Base-by-base conservation (phyloP, 2,329 filamentous ascomycete genomes). In the Hymenoscyphus occultus region DNA sequence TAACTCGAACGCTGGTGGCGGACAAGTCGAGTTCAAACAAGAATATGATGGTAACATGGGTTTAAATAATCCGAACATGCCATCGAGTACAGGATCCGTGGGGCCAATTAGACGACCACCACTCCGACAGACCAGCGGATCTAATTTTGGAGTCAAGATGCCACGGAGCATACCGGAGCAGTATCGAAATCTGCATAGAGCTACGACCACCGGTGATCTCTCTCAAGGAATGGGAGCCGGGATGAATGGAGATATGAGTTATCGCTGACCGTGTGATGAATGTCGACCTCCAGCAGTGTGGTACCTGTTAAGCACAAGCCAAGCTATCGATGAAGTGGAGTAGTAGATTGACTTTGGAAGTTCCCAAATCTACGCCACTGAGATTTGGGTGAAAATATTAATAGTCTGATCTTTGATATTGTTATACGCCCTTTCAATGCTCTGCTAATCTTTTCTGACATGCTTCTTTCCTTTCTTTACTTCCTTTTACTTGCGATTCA, bases 121-220 rank as follows among this genome's bases (percentile, higher is more conserved):
- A 0, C 57, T 73, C 40, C 66, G 72, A 62, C 71, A 72, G 59
- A 59, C 64, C 31, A 69, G 68, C 40, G 65, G 67, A 3, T 69
- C 69, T 12, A 69, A 58, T 28, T 71, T 65, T 64, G 68, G 68
- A 3, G 62, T 69, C 56, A 67, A 67, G 10, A 71, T 71, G 9
- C 72, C 73, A 19, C 66, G 72, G 42, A 74, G 71, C 64, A 65
- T 74, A 10, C 71, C 72, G 1, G 72, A 72, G 31, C 70, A 71
- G 48, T 70, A 62, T 56, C 62, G 68, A 56, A 66, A 69, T 40
- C 40, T 72, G 42, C 69, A 71, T 40, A 64, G 71, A 35, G 62
- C 67, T 32, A 69, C 65, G 40, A 71, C 69, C 60, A 66, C 64
- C 39, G 65, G 62, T 4, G 66, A 40, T 31, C 19, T 63, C 9